Conservation (phyloP, 306 rosid species). For the Rosa multiflora region DNA sequence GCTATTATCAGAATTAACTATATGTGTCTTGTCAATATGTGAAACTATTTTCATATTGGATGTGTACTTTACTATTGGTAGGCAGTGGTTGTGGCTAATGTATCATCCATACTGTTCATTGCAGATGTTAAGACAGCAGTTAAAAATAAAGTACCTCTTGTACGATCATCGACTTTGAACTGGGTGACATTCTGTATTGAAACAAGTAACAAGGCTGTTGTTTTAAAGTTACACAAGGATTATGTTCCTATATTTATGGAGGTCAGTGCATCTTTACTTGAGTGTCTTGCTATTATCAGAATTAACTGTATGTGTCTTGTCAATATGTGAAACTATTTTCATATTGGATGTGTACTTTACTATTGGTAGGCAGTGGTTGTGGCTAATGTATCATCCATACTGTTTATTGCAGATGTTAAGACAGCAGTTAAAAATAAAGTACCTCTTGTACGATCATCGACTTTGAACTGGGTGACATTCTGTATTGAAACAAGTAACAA, state of each 20-base stretch:
- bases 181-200: conserved; percentile 96
- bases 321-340: not conserved
- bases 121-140: conserved; percentile 82
- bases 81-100: conserved; percentile 15
- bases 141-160: conserved; percentile 98
- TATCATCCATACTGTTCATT: conserved; percentile 31
- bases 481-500: conserved; percentile 93
- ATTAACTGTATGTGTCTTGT: not conserved
- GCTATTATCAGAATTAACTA: not conserved
- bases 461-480: conserved; percentile 87
- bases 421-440: conserved; percentile 89
- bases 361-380: conserved; percentile 2
- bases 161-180: conserved; percentile 76
- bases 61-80: not conserved
- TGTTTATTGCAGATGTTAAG: conserved; percentile 68
- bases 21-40: not conserved
- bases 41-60: not conserved
- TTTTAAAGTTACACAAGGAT: conserved; percentile 86
- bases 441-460: conserved; percentile 89
- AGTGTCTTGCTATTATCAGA: conserved; percentile 7
- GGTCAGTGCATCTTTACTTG: conserved; percentile 51
- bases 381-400: conserved; percentile 24
- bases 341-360: not conserved
- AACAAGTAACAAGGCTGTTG: conserved; percentile 73
- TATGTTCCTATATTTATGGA: conserved; percentile 98